Evolutionary conservation across 106 monocot genomes (phyloP).

Genomic region (Acorus gramineus): DNA sequence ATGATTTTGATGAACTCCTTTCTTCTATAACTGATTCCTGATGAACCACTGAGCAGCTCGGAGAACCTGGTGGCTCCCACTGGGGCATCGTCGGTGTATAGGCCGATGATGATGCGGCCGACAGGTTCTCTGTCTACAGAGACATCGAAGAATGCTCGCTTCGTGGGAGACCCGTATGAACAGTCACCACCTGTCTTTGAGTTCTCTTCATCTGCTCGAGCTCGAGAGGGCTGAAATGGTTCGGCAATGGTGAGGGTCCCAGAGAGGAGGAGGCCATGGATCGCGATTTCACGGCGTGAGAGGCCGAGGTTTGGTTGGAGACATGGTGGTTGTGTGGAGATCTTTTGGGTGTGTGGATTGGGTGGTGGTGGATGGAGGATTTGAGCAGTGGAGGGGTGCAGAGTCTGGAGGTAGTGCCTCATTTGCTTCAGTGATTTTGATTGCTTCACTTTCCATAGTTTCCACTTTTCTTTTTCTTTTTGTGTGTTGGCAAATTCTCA

Average conservation of each 20-base stretch:
- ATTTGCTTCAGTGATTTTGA: not conserved
- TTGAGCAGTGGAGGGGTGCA: constrained; percentile 1
- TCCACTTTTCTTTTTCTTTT: no score
- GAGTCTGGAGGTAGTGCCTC: constrained; percentile 4
- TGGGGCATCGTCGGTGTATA: constrained; percentile 27
- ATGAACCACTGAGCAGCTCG: constrained; percentile 24
- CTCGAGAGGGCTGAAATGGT: constrained; percentile 1
- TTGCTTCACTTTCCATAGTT: no score
- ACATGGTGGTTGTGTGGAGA: not conserved
- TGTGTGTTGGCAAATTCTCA: no score
- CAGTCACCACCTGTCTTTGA: not conserved
- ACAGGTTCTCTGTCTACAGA: constrained; percentile 50
- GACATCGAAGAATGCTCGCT: constrained; percentile 49
- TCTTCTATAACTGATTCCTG: constrained; percentile 44
- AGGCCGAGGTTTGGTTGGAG: constrained; percentile 2
- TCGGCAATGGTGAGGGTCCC: constrained; percentile 4
- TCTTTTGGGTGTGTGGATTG: not conserved
- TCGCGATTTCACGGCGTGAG: constrained; percentile 27
- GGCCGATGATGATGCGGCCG: constrained; percentile 47
- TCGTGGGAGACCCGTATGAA: constrained; percentile 2
- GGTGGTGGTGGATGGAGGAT: not conserved
- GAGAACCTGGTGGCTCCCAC: constrained; percentile 38
- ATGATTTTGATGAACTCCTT: constrained; percentile 62
- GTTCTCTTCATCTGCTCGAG: not conserved
- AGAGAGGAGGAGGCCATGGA: constrained; percentile 7